Conservation (phyloP, 176 grass and related monocot species). For the Bothriochloa decipiens region DNA sequence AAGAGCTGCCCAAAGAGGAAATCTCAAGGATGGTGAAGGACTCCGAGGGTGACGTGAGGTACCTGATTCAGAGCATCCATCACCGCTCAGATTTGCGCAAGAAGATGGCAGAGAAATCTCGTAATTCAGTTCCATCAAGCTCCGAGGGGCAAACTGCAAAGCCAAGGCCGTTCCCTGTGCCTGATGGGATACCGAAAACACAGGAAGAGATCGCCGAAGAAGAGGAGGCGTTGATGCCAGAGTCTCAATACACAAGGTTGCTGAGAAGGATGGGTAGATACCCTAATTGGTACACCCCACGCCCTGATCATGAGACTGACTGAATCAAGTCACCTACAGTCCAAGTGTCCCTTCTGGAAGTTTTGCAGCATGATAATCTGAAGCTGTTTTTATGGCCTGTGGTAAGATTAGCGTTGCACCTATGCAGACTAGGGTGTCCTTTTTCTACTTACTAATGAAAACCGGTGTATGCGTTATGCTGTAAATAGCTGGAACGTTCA, state of each 20-base stretch:
- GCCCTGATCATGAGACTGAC: slow-evolving; percentile 60
- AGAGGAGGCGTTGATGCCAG: slow-evolving; percentile 65
- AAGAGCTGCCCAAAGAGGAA: slow-evolving; percentile 57
- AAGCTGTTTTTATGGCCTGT: background rate
- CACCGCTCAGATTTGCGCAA: slow-evolving; percentile 50
- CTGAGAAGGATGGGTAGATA: slow-evolving; percentile 64
- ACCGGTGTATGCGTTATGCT: background rate
- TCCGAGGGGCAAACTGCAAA: slow-evolving; percentile 12
- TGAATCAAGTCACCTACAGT: slow-evolving; percentile 29
- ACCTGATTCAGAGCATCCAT: slow-evolving; percentile 64
- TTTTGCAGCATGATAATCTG: slow-evolving; percentile 1
- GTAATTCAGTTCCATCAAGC: slow-evolving; percentile 15
- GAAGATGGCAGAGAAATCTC: slow-evolving; percentile 49
- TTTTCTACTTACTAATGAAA: slow-evolving; percentile 18
- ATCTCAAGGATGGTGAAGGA: slow-evolving; percentile 57
- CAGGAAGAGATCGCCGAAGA: slow-evolving; percentile 74
- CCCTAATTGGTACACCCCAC: slow-evolving; percentile 77
- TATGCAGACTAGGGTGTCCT: slow-evolving; percentile 7
- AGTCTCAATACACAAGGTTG: slow-evolving; percentile 68
- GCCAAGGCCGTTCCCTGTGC: slow-evolving; percentile 59
- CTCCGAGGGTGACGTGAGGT: slow-evolving; percentile 46
- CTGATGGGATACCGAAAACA: slow-evolving; percentile 71
- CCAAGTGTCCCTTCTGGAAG: background rate
- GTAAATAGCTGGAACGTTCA: background rate
- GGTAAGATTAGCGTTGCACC: slow-evolving; percentile 2